Conservation (phyloP, 2,329 filamentous ascomycete genomes). For the Reticulascus tulasneorum region DNA sequence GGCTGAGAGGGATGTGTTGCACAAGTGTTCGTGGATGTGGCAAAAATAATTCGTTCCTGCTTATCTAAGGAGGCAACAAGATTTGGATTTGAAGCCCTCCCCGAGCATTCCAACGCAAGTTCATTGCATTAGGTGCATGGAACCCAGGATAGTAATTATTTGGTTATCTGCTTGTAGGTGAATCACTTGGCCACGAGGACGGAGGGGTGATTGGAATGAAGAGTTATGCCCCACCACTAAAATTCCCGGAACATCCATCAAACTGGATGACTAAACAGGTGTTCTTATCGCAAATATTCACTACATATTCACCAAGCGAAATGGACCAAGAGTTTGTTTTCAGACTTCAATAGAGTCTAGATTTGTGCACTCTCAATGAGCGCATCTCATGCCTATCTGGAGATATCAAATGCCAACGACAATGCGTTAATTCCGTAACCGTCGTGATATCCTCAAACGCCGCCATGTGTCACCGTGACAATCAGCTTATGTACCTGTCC, state of each 20-base stretch:
- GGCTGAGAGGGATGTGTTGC: no score
- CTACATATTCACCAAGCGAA: no score
- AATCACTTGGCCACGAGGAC: no score
- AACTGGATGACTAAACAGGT: no score
- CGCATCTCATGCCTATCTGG: slow-evolving; percentile 9
- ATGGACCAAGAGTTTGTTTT: neutral
- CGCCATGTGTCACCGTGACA: neutral
- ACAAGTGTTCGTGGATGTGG: neutral
- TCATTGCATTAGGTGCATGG: no score
- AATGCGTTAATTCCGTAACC: slow-evolving; percentile 19
- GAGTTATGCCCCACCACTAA: no score
- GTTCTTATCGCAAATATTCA: no score
- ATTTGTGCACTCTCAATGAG: slow-evolving; percentile 10
- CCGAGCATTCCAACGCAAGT: neutral
- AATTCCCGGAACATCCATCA: no score
- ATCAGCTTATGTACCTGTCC: neutral
- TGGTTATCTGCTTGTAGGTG: no score
- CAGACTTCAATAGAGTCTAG: slow-evolving; percentile 11
- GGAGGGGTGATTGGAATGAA: no score
- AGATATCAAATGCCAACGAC: slow-evolving; percentile 12
- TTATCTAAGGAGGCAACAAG: slow-evolving; percentile 19
- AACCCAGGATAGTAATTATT: no score
- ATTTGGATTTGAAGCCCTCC: neutral
- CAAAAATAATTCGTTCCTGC: neutral
- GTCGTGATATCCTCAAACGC: slow-evolving; percentile 17